Evolutionary conservation across 2,329 filamentous ascomycete species (phyloP).

Genomic region (Lachnellula cervina): DNA sequence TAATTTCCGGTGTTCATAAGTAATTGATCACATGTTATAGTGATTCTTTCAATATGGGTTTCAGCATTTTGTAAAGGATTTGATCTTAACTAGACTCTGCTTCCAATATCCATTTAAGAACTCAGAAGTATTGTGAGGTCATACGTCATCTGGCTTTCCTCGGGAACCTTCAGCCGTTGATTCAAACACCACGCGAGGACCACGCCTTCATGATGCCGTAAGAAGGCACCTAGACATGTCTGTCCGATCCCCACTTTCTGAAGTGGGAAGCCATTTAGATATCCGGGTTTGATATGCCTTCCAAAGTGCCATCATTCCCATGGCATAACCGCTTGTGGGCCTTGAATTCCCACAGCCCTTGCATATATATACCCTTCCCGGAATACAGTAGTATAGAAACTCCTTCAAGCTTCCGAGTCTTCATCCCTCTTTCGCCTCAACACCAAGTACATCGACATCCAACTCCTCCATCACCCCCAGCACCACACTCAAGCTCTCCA

Average conservation of each 20-base stretch:
- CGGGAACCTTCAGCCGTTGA: not conserved
- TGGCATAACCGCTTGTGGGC: not conserved
- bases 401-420: not conserved
- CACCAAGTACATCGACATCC: constrained; percentile 72
- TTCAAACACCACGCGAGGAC: not conserved
- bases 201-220: not conserved
- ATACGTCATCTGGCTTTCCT: too few species aligned
- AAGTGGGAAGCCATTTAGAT: too few species aligned
- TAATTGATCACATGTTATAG: too few species aligned
- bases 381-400: too few species aligned
- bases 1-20: too few species aligned
- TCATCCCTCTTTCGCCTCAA: constrained; percentile 30
- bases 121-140: too few species aligned
- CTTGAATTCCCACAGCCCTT: not conserved
- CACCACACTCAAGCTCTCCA: constrained; percentile 82
- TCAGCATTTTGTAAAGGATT: too few species aligned
- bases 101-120: too few species aligned
- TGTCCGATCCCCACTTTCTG: not conserved
- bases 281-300: too few species aligned
- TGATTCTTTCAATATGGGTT: too few species aligned
- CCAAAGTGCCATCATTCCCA: not conserved
- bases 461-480: constrained; percentile 86
- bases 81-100: too few species aligned
- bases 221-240: not conserved
- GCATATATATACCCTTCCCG: too few species aligned